These are phyloP conservation scores for Colletotrichum higginsianum DNA, from an alignment of 2,329 filamentous ascomycete genomes.

Conservation along the genomic window DNA sequence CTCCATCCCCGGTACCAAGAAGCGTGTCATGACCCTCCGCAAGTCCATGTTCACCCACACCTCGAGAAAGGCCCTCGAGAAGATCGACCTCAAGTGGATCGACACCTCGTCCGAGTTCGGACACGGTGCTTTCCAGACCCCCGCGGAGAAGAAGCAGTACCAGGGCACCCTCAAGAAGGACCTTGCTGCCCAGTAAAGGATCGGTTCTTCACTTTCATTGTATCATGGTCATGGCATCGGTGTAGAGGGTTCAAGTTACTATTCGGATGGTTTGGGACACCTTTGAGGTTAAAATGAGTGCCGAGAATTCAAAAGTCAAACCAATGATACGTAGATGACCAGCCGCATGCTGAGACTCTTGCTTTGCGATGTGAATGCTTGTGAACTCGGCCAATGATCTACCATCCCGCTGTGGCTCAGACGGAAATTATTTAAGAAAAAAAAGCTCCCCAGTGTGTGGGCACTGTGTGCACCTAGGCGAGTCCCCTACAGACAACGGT, in stretches of 20 bases:
- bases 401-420: neutral
- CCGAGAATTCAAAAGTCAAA: conserved; percentile 45
- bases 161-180: conserved; percentile 99
- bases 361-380: neutral
- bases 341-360: neutral
- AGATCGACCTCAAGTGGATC: conserved; percentile 99
- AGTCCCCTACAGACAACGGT: neutral
- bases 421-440: neutral
- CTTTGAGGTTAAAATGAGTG: conserved; percentile 43
- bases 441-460: neutral
- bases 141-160: conserved; percentile 97
- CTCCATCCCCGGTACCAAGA: conserved; percentile 97
- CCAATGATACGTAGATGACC: conserved; percentile 43
- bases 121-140: conserved; percentile 99
- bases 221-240: conserved; percentile 67
- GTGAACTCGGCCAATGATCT: too few relatives aligned
- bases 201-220: conserved; percentile 56
- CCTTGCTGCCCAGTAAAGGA: conserved; percentile 63
- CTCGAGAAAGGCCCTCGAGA: conserved; percentile 95
- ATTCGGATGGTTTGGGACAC: conserved; percentile 44
- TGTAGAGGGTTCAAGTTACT: conserved; percentile 62
- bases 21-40: conserved; percentile 98
- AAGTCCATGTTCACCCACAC: conserved; percentile 99
- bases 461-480: neutral
- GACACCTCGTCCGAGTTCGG: conserved; percentile 99